A percentile compares a stretch with the other conserved stretches of the same genome.
Conservation (phyloP, 345 rosid species). For the Schrenkiella parvula region DNA sequence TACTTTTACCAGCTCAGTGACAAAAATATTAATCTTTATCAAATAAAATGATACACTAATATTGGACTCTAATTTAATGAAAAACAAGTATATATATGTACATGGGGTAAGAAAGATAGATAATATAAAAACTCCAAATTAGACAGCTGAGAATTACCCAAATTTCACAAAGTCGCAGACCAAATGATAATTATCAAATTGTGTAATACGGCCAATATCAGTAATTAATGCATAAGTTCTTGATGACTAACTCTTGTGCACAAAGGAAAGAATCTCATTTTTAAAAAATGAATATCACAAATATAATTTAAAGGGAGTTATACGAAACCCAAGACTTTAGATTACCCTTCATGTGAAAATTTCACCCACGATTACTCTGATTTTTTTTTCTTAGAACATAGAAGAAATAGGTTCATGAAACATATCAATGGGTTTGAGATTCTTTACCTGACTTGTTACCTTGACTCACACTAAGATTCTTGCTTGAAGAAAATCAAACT, state of each 20-base stretch:
- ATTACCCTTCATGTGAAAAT: constrained; percentile 8
- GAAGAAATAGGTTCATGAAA: constrained; percentile 2
- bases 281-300: not conserved
- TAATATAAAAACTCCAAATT: not conserved
- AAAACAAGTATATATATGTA: not conserved
- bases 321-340: constrained; percentile 27
- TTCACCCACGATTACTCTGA: not conserved
- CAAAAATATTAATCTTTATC: not conserved
- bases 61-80: not conserved
- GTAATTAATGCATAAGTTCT: constrained; percentile 3
- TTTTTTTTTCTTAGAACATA: not conserved
- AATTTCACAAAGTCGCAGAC: not conserved
- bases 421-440: constrained; percentile 23
- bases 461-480: constrained; percentile 27
- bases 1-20: constrained; percentile 27
- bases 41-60: not conserved
- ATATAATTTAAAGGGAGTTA: not conserved
- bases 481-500: constrained; percentile 2
- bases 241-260: constrained; percentile 18
- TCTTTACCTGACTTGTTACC: constrained; percentile 28
- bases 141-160: constrained; percentile 1
- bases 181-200: constrained; percentile 9
- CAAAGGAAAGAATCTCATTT: constrained; percentile 23
- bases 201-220: constrained; percentile 20
- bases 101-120: constrained; percentile 12